Evolutionary conservation across 768 basidiomycete species (phyloP), one percentile per base, ranked within the genome.

Genomic region (Lentinula raphanica): DNA sequence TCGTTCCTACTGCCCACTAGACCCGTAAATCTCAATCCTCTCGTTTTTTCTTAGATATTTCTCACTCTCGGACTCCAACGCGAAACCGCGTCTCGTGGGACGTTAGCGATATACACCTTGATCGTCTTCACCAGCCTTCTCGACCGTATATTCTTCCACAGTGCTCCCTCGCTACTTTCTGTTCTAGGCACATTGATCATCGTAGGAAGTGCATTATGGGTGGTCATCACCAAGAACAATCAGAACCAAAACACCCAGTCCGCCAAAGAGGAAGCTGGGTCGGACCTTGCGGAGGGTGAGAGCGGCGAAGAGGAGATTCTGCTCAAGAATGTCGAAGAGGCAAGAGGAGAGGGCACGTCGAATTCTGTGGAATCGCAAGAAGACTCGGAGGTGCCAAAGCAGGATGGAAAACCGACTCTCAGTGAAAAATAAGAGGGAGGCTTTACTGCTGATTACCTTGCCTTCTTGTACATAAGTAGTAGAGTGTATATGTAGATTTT

Each of bases 91-190:
- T 81, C 83, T 0, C 71, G 87, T 40, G 86, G 84, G 0, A 74
- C 84, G 1, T 72, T 90, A 63, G 86, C 81, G 0, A 69, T 87
- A 3, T 91, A 85, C 61, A 68, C 73, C 6, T 76, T 78, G 59
- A 79, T 92, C 36, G 73, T 90, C n/a, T 92, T 86, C 65, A 84
- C 88, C 0, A 73, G 79, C 2, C 66, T 84, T 15, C 73, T 91
- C 11, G 87, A 94, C 67, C 73, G 81, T 3, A 60, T 87, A 40
- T 78, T 88, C 63, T 90, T 92, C 68, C 74, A 82, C 45, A 77
- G 77, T 0, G 67, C 73, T 5, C 89, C 88, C 0, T 79, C 87
- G 1, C 61, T 74, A 1, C 71, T 88, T 28, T 88, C 86, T 3
- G 65, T 85, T 4, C 62, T 83, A 9, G 92, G 92, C 1, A 84